Evolutionary conservation across 768 basidiomycete genomes (phyloP).

Genomic region (Pleurotus salmoneostramineus): DNA sequence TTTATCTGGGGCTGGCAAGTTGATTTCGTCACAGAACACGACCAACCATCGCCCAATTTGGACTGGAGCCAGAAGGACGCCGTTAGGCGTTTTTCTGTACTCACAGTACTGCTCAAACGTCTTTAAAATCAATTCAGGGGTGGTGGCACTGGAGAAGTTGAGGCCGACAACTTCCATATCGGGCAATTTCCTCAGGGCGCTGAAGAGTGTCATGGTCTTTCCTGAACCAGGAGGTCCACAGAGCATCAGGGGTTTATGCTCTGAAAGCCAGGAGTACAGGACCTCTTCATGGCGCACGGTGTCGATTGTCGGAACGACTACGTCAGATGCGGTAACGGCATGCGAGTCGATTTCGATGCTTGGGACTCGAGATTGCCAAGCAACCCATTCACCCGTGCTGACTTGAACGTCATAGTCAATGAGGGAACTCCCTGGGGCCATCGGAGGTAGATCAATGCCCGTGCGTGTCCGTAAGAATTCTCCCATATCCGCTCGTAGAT

Average conservation of each 20-base stretch:
- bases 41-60: constrained; percentile 98
- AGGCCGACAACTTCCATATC: constrained; percentile 99
- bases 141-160: constrained; percentile 98
- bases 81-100: constrained; percentile 96
- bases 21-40: constrained; percentile 99
- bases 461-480: constrained; percentile 82
- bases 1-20: constrained; percentile 93
- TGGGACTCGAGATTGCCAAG: constrained; percentile 92
- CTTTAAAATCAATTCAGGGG: constrained; percentile 96
- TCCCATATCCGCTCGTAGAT: constrained; percentile 85
- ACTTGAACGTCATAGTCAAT: constrained; percentile 96
- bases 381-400: constrained; percentile 77
- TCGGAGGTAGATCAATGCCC: constrained; percentile 83
- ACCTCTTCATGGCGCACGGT: constrained; percentile 99
- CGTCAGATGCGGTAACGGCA: constrained; percentile 90
- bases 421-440: constrained; percentile 74
- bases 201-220: constrained; percentile 99
- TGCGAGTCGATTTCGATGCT: constrained; percentile 97
- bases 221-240: constrained; percentile 99
- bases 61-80: constrained; percentile 89
- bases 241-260: constrained; percentile 97
- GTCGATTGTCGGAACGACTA: constrained; percentile 97
- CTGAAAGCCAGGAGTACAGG: constrained; percentile 96
- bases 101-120: constrained; percentile 99
- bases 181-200: constrained; percentile 93